phyloP scores from a whole-genome alignment of 2,329 filamentous ascomycete species.

The Zymoseptoria ardabiliae region DNA sequence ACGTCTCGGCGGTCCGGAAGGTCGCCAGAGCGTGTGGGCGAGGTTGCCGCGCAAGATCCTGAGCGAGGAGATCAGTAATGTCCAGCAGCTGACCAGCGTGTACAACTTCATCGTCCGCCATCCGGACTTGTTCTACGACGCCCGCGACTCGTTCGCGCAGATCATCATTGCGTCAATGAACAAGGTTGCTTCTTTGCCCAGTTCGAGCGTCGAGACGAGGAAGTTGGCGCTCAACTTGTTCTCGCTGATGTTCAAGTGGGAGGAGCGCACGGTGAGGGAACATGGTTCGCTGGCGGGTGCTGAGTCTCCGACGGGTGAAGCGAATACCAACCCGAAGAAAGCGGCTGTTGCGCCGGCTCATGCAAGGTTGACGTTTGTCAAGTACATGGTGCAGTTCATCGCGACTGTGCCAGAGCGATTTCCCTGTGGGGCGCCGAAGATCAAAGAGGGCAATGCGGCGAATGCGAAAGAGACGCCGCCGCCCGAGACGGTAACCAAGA shows the following conservation, averaged over 20 bases:
- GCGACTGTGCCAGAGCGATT: slow-evolving; percentile 82
- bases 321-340: slow-evolving; percentile 19
- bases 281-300: slow-evolving; percentile 31
- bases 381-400: slow-evolving; percentile 94
- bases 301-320: slow-evolving; percentile 19
- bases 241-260: slow-evolving; percentile 86
- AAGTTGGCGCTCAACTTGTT: slow-evolving; percentile 87
- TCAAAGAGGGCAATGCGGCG: slow-evolving; percentile 41
- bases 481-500: slow-evolving; percentile 76
- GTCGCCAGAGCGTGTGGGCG: slow-evolving; percentile 75
- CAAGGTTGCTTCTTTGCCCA: slow-evolving; percentile 78
- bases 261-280: slow-evolving; percentile 69
- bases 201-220: slow-evolving; percentile 82
- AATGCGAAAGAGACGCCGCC: slow-evolving; percentile 5
- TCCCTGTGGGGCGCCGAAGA: slow-evolving; percentile 58
- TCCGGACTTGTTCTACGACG: slow-evolving; percentile 89
- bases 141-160: slow-evolving; percentile 80
- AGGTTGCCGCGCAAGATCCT: slow-evolving; percentile 84
- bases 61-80: slow-evolving; percentile 87
- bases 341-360: slow-evolving; percentile 38
- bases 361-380: slow-evolving; percentile 73
- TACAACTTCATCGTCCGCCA: slow-evolving; percentile 95
- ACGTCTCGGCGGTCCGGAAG: slow-evolving; percentile 65
- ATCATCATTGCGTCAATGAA: slow-evolving; percentile 82
- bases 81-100: slow-evolving; percentile 93